Conservation (phyloP, 768 basidiomycete genomes). For the Hygrocybe coccinea region DNA sequence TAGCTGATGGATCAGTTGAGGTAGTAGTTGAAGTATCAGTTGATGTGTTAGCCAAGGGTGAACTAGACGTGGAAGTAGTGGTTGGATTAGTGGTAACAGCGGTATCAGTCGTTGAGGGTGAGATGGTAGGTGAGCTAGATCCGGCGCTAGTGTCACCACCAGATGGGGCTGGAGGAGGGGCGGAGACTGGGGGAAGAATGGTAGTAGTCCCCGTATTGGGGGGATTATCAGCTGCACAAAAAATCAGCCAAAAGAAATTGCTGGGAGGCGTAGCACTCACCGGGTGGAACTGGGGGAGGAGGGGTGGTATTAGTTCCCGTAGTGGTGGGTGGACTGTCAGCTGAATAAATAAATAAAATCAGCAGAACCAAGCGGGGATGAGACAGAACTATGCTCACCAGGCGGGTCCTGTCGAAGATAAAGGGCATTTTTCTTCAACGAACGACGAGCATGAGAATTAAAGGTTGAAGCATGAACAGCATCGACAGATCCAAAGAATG, state of each 20-base stretch:
- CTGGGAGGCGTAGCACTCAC: too few species aligned
- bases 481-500: slow-evolving; percentile 23
- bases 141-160: too few species aligned
- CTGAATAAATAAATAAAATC: too few species aligned
- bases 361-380: too few species aligned
- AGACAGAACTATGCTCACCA: too few species aligned
- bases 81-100: background rate
- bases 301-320: too few species aligned
- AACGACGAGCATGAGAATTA: slow-evolving; percentile 33
- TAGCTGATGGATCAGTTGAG: background rate
- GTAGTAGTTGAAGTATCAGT: background rate
- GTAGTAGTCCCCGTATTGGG: background rate
- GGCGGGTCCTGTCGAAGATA: background rate
- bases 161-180: background rate
- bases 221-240: background rate
- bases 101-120: background rate
- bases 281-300: background rate
- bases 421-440: slow-evolving; percentile 19
- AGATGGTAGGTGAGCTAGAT: too few species aligned
- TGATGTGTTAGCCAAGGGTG: background rate
- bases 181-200: slow-evolving; percentile 6
- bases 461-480: slow-evolving; percentile 39
- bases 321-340: too few species aligned
- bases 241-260: too few species aligned
- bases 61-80: background rate